Evolutionary conservation across 306 rosid genomes (phyloP).

Genomic region (Ormosia emarginata): DNA sequence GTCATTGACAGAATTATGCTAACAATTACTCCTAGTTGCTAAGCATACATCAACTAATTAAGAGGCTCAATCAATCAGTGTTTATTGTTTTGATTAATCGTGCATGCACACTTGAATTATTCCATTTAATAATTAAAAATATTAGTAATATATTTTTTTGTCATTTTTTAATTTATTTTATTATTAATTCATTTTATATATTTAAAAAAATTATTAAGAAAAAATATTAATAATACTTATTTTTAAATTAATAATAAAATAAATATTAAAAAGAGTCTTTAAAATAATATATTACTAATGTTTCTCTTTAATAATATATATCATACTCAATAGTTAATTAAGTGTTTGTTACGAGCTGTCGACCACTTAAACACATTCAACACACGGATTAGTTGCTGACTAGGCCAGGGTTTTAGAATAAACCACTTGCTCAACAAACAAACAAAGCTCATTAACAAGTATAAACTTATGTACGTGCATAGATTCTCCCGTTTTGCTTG

Average conservation of each 20-base stretch:
- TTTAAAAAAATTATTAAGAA: too few relatives aligned
- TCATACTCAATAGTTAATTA: background rate
- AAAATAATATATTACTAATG: too few relatives aligned
- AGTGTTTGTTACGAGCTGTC: background rate
- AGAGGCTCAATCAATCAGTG: background rate
- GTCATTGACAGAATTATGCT: background rate
- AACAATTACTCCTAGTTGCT: background rate
- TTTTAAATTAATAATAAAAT: too few relatives aligned
- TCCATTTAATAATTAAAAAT: background rate
- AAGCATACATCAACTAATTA: background rate
- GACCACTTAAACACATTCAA: background rate
- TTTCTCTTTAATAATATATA: background rate
- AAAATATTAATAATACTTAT: too few relatives aligned
- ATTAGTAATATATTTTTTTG: too few relatives aligned
- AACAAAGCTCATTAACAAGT: background rate
- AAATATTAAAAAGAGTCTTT: too few relatives aligned
- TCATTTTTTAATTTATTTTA: too few relatives aligned
- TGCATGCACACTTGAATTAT: background rate
- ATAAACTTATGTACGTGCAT: background rate
- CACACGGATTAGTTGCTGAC: constrained; percentile 9
- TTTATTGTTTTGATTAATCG: background rate
- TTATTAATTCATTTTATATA: too few relatives aligned
- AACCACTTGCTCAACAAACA: constrained; percentile 23
- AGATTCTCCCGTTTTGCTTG: constrained; percentile 22
- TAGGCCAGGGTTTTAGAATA: background rate